Evolutionary conservation across 148 eudicot species (phyloP).

Genomic region (Hydrangea macrophylla): DNA sequence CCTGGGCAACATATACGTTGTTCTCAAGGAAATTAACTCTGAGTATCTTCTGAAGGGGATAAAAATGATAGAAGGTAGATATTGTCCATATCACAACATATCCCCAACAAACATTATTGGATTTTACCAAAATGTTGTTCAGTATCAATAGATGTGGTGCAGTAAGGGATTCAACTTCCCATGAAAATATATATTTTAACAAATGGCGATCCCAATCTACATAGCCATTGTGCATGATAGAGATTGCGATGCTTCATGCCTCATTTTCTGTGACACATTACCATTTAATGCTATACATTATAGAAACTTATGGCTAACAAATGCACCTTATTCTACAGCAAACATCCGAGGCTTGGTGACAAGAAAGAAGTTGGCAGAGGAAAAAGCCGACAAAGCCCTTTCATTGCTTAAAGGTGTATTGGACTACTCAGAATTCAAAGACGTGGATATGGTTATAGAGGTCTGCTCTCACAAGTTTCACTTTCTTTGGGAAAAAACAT

Average conservation of each 20-base stretch:
- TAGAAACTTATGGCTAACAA: constrained; percentile 1
- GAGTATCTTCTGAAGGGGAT: constrained; percentile 84
- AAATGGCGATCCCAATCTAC: background rate
- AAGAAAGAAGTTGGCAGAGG: constrained; percentile 63
- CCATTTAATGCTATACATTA: constrained; percentile 2
- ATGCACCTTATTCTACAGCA: constrained; percentile 47
- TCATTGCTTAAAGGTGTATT: constrained; percentile 74
- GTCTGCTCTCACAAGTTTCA: constrained; percentile 32
- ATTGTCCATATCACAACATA: background rate
- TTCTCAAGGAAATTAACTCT: constrained; percentile 80
- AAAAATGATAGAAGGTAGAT: constrained; percentile 65
- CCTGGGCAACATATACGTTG: constrained; percentile 59
- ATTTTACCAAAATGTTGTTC: background rate
- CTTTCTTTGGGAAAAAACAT: background rate
- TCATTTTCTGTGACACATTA: background rate
- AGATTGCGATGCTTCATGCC: constrained; percentile 1
- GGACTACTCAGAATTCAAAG: constrained; percentile 79
- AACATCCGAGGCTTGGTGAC: constrained; percentile 68
- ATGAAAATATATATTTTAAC: background rate
- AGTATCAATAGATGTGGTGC: background rate
- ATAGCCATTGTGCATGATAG: constrained; percentile 1
- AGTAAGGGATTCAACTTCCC: background rate
- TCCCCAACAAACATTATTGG: background rate
- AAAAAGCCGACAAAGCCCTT: constrained; percentile 77
- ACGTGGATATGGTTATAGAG: constrained; percentile 96